A percentile compares a stretch with the other conserved stretches of the same genome.
Conservation (phyloP, 2,329 filamentous ascomycete genomes). For the Monosporascus sp. region DNA sequence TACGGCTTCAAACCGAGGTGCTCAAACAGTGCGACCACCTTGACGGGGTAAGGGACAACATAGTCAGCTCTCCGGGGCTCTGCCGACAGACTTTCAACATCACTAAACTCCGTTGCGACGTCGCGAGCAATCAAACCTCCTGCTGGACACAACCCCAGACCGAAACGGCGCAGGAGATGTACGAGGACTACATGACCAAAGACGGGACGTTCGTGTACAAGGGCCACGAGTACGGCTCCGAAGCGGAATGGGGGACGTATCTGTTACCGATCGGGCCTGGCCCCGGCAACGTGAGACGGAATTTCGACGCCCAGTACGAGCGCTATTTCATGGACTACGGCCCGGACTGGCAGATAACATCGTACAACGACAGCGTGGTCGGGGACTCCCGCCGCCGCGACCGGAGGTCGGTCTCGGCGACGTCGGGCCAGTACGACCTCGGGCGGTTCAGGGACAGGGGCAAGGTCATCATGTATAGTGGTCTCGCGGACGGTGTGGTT, state of each 20-base stretch:
- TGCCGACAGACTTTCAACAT: constrained; percentile 28
- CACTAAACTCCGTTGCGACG: constrained; percentile 27
- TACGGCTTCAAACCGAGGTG: constrained; percentile 35
- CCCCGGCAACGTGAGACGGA: constrained; percentile 16
- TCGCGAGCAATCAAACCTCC: constrained; percentile 15
- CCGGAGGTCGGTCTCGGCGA: constrained; percentile 16
- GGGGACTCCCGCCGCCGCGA: constrained; percentile 17
- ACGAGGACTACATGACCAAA: constrained; percentile 18
- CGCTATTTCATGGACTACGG: constrained; percentile 23
- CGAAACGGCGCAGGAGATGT: constrained; percentile 20
- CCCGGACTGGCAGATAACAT: constrained; percentile 15
- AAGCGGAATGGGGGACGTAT: constrained; percentile 19
- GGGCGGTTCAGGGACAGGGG: constrained; percentile 18
- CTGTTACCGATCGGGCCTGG: constrained; percentile 16
- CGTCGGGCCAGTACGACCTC: constrained; percentile 24
- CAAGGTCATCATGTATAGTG: constrained; percentile 28
- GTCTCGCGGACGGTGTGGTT: constrained; percentile 22
- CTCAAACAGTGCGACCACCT: constrained; percentile 37
- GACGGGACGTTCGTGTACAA: constrained; percentile 22
- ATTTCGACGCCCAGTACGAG: constrained; percentile 23
- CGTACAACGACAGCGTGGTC: constrained; percentile 22
- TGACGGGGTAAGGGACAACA: constrained; percentile 36
- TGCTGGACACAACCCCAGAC: constrained; percentile 36
- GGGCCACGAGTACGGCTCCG: constrained; percentile 40
- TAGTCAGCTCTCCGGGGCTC: constrained; percentile 32